Percentiles rank a stretch among this genome's conserved stretches.
Evolutionary conservation across 768 basidiomycete species (phyloP).

Genomic region (Mycena latifolia): DNA sequence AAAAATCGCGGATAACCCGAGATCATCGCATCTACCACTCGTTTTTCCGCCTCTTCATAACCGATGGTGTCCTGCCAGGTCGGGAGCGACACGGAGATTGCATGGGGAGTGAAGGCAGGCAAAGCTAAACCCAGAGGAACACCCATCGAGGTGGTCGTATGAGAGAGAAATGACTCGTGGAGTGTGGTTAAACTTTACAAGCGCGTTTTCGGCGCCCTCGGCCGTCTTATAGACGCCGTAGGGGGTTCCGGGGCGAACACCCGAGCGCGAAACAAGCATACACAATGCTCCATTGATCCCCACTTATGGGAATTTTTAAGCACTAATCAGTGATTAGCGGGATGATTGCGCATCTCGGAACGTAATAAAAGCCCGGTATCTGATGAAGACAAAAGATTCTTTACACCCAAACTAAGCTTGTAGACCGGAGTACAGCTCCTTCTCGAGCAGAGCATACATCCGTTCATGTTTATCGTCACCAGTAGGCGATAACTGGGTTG

Average conservation of each 20-base stretch:
- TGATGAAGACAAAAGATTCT: no score
- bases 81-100: slow-evolving; percentile 85
- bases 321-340: no score
- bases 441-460: slow-evolving; percentile 17
- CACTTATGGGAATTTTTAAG: no score
- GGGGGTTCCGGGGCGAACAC: no score
- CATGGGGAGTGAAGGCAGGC: slow-evolving; percentile 73
- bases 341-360: no score
- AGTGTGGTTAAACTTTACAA: background rate
- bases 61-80: slow-evolving; percentile 92
- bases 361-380: no score
- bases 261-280: background rate
- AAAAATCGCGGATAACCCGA: slow-evolving; percentile 97
- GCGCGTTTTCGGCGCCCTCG: no score
- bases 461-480: background rate
- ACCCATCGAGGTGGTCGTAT: background rate
- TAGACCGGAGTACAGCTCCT: slow-evolving; percentile 11
- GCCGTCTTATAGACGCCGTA: no score
- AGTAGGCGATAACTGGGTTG: slow-evolving; percentile 17
- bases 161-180: background rate
- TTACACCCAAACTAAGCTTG: background rate
- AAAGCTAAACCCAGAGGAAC: slow-evolving; percentile 53
- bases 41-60: slow-evolving; percentile 90
- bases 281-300: no score
- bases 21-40: slow-evolving; percentile 84